A percentile compares a stretch with the other conserved stretches of the same genome.
Conservation (phyloP, 495 filamentous ascomycete genomes). For the Aspergillus baeticus region DNA sequence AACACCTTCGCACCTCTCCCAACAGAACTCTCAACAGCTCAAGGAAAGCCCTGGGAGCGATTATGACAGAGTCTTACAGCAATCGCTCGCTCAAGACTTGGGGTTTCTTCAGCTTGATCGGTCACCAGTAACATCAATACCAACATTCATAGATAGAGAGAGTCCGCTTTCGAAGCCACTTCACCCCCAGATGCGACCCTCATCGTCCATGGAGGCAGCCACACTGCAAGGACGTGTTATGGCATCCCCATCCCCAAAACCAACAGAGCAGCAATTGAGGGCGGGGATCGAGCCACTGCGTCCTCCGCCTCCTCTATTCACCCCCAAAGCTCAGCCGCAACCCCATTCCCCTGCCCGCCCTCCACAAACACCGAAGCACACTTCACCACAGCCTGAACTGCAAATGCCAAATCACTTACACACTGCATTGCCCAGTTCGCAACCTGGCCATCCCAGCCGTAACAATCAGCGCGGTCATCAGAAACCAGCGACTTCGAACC, state of each 20-base stretch:
- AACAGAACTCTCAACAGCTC: slow-evolving; percentile 28
- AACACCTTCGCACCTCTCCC: slow-evolving; percentile 45
- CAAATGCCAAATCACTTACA: slow-evolving; percentile 10
- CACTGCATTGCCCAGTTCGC: background rate
- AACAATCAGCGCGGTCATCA: background rate
- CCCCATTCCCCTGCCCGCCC: slow-evolving; percentile 15
- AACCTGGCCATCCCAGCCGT: slow-evolving; percentile 2
- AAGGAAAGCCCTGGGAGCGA: slow-evolving; percentile 43
- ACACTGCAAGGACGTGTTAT: slow-evolving; percentile 42
- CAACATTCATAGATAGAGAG: slow-evolving; percentile 17
- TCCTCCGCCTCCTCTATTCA: slow-evolving; percentile 30
- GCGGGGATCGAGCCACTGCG: slow-evolving; percentile 9
- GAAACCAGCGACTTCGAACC: slow-evolving; percentile 4
- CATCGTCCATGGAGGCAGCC: slow-evolving; percentile 49
- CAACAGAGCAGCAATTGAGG: slow-evolving; percentile 24
- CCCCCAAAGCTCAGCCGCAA: slow-evolving; percentile 25
- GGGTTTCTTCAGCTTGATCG: slow-evolving; percentile 41
- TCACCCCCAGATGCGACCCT: slow-evolving; percentile 12
- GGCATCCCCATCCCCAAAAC: slow-evolving; percentile 32
- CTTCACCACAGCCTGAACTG: slow-evolving; percentile 14
- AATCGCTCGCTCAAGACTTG: slow-evolving; percentile 61
- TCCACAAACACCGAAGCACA: slow-evolving; percentile 26
- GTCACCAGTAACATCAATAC: slow-evolving; percentile 16
- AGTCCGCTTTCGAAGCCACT: slow-evolving; percentile 32
- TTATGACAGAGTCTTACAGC: slow-evolving; percentile 58